Percentiles rank a stretch among this genome's conserved stretches.
Evolutionary conservation across 2,329 filamentous ascomycete species (phyloP).

Genomic region (Venturia pyrina): DNA sequence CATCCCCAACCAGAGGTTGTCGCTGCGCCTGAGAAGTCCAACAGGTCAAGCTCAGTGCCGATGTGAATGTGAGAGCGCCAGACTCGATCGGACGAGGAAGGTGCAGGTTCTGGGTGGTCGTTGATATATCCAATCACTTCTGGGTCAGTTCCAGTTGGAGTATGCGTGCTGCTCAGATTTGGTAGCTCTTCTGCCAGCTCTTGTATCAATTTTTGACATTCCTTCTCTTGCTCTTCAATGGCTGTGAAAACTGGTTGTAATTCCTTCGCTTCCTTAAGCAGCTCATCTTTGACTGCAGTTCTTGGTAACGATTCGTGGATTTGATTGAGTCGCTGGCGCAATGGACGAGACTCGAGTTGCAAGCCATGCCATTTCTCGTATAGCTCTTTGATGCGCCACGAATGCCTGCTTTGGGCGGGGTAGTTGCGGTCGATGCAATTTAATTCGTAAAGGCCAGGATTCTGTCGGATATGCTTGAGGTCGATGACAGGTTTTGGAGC

Average conservation of each 20-base stretch:
- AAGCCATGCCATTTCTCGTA: constrained; percentile 25
- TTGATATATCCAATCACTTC: constrained; percentile 70
- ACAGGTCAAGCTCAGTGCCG: constrained; percentile 75
- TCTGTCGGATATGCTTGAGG: constrained; percentile 81
- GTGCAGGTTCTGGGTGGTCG: constrained; percentile 37
- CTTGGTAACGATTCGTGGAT: constrained; percentile 46
- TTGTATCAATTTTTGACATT: constrained; percentile 29
- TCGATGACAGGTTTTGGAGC: constrained; percentile 74
- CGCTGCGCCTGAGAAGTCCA: constrained; percentile 77
- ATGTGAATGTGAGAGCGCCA: constrained; percentile 78
- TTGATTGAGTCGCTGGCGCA: constrained; percentile 58
- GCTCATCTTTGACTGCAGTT: constrained; percentile 17
- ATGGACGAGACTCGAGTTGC: constrained; percentile 48
- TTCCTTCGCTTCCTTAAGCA: constrained; percentile 53
- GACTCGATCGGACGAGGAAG: constrained; percentile 31
- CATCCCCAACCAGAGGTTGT: constrained; percentile 91
- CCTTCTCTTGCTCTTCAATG: constrained; percentile 54
- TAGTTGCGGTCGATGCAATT: constrained; percentile 88
- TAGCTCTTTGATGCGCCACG: constrained; percentile 43
- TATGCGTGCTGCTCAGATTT: constrained; percentile 70
- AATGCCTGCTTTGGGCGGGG: constrained; percentile 39
- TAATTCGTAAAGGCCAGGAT: constrained; percentile 66
- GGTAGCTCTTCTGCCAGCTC: constrained; percentile 73
- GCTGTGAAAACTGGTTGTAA: constrained; percentile 53
- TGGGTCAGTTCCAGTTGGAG: constrained; percentile 60